Base-by-base conservation (phyloP, 2,329 filamentous ascomycete genomes). In the Fusarium setosum region DNA sequence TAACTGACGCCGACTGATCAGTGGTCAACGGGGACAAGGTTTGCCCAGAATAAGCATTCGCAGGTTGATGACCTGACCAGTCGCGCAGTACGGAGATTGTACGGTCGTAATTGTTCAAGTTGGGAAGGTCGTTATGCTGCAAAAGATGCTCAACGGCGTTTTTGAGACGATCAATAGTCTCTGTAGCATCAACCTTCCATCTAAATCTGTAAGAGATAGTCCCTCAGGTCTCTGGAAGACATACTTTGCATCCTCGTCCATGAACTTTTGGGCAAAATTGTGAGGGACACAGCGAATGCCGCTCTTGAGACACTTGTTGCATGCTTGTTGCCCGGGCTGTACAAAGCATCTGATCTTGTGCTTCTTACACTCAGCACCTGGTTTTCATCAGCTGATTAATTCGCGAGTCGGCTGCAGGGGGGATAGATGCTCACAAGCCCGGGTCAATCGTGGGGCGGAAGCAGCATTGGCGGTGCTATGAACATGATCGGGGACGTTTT, bases 331-430 rank as follows among this genome's bases (percentile, higher is more conserved):
- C 9, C 31, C 44, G 11, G 44, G 44, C 17, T 34, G 44, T 9
- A 48, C 44, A 48, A 48, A 48, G 6, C 44, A 48, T 34, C 31
- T 34, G 20, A 48, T 48, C 44, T 48, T 48, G 29, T 48, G 44
- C 13, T 48, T 48, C 29, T 48, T 48, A 9, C 44, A 48, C 29
- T 48, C 44, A 12, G 44, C 44, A 17, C 44, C 44, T 48, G 18
- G 7, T n/a, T 4, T 6, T 7, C 5, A 44, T 44, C 23, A 29
- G 40, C 15, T n/a, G n/a, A n/a, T n/a, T n/a, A n/a, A n/a, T 15
- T 15, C 6, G 13, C 9, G 7, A 11, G 10, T 10, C 7, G 20
- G 35, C 4, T 7, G 4, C 6, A 17, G 11, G 15, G 23, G 21
- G 9, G 6, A n/a, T n/a, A 17, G 40, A 11, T 13, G n/a, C 40